Evolutionary conservation across 805 yeast species (phyloP).

Genomic region (Suhomyces emberorum): DNA sequence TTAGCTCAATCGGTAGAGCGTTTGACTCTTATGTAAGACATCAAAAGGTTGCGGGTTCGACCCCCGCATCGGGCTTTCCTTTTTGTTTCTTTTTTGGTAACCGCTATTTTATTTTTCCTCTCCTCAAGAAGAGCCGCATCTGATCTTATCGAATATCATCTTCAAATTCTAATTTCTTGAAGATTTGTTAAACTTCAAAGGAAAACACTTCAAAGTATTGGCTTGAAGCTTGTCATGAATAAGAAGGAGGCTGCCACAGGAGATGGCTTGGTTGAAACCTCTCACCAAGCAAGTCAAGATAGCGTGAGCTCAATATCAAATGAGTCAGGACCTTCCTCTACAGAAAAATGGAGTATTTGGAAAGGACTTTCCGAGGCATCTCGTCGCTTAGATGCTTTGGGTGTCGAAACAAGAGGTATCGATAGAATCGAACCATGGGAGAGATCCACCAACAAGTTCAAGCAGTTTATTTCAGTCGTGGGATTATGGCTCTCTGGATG

Average conservation of each 20-base stretch:
- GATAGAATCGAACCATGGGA: constrained; percentile 70
- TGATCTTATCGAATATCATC: no score
- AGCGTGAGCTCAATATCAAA: background rate
- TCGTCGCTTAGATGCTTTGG: constrained; percentile 43
- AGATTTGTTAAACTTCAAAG: no score
- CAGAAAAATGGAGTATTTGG: constrained; percentile 2
- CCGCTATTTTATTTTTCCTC: no score
- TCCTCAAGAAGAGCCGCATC: no score
- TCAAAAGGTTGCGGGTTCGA: constrained; percentile 18
- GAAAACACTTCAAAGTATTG: no score
- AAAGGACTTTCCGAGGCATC: constrained; percentile 6
- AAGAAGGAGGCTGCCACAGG: background rate
- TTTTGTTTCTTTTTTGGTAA: constrained; percentile 2
- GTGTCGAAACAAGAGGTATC: constrained; percentile 77
- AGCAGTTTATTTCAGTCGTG: constrained; percentile 43
- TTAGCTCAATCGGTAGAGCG: constrained; percentile 15
- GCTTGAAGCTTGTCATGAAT: no score
- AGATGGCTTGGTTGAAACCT: background rate
- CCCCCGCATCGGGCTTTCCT: constrained; percentile 15
- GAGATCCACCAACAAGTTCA: constrained; percentile 39
- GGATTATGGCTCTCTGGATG: constrained; percentile 85
- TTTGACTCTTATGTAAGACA: constrained; percentile 13
- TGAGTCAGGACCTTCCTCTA: background rate
- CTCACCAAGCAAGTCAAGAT: background rate
- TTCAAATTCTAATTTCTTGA: no score